Percentiles rank a stretch among this genome's conserved stretches.
phyloP scores from a whole-genome alignment of 169 alveolate genomes.

The Theileria orientalis region DNA sequence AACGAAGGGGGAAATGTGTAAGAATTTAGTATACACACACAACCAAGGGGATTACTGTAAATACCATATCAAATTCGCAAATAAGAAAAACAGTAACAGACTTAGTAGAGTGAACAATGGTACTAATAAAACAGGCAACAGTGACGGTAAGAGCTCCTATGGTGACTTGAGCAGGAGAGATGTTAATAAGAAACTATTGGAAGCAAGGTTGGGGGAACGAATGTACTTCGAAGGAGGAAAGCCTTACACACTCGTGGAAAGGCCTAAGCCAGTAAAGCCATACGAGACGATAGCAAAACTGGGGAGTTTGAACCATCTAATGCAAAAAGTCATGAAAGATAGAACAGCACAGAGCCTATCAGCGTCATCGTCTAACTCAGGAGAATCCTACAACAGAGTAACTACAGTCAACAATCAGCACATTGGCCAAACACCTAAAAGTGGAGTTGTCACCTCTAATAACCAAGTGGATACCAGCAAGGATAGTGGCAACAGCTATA shows the following conservation, averaged over 20 bases:
- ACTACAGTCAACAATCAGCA: background rate
- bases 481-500: too few relatives aligned
- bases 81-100: background rate
- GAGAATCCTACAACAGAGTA: background rate
- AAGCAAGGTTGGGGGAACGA: too few relatives aligned
- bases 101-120: background rate
- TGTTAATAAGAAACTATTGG: too few relatives aligned
- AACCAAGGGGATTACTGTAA: constrained; percentile 63
- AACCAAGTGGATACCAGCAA: too few relatives aligned
- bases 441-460: too few relatives aligned
- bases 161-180: too few relatives aligned
- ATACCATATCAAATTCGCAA: constrained; percentile 46
- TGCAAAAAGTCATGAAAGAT: constrained; percentile 14
- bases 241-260: constrained; percentile 1
- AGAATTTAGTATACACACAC: constrained; percentile 51
- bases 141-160: too few relatives aligned
- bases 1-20: constrained; percentile 42
- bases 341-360: background rate
- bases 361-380: background rate
- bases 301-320: constrained; percentile 1
- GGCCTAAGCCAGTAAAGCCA: background rate
- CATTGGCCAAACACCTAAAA: too few relatives aligned
- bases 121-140: too few relatives aligned
- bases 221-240: too few relatives aligned
- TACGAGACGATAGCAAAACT: constrained; percentile 12